Conservation (phyloP, 2,329 filamentous ascomycete species). For the Colletotrichum shisoi region DNA sequence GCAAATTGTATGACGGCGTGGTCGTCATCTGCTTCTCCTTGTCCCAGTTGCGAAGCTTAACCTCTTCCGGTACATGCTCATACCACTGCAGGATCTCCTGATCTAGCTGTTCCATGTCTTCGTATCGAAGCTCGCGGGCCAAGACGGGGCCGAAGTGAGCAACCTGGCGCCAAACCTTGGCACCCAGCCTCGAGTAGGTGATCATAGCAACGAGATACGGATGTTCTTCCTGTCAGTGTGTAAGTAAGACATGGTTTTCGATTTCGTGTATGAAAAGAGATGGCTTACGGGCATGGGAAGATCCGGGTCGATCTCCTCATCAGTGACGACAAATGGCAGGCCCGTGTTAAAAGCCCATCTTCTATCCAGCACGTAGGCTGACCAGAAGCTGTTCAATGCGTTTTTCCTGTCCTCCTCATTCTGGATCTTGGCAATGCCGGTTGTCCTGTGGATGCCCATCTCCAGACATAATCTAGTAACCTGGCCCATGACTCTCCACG, state of each 20-base stretch:
- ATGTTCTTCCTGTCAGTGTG: slow-evolving; percentile 54
- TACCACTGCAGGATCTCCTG: slow-evolving; percentile 89
- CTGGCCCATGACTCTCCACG: slow-evolving; percentile 87
- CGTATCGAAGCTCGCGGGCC: slow-evolving; percentile 70
- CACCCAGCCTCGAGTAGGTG: slow-evolving; percentile 80
- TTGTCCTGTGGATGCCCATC: slow-evolving; percentile 81
- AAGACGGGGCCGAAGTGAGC: slow-evolving; percentile 70
- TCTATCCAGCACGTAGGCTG: slow-evolving; percentile 82
- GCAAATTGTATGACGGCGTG: slow-evolving; percentile 69
- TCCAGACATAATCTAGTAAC: slow-evolving; percentile 81
- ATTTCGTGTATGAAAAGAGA: background rate
- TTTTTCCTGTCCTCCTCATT: slow-evolving; percentile 73
- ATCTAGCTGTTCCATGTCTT: slow-evolving; percentile 82
- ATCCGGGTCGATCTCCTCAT: slow-evolving; percentile 82
- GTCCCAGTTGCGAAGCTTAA: slow-evolving; percentile 67
- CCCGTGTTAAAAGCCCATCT: slow-evolving; percentile 92
- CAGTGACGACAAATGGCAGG: slow-evolving; percentile 83
- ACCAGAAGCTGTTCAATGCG: slow-evolving; percentile 82
- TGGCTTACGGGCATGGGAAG: slow-evolving; percentile 77
- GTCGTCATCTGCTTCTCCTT: slow-evolving; percentile 61
- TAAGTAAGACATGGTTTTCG: slow-evolving; percentile 37
- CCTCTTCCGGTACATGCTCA: slow-evolving; percentile 70
- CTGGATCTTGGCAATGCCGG: slow-evolving; percentile 73
- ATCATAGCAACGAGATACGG: slow-evolving; percentile 87
- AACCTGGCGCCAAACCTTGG: slow-evolving; percentile 85